Evolutionary conservation across 805 yeast genomes (phyloP).

Genomic region (Ogataea ganodermae): DNA sequence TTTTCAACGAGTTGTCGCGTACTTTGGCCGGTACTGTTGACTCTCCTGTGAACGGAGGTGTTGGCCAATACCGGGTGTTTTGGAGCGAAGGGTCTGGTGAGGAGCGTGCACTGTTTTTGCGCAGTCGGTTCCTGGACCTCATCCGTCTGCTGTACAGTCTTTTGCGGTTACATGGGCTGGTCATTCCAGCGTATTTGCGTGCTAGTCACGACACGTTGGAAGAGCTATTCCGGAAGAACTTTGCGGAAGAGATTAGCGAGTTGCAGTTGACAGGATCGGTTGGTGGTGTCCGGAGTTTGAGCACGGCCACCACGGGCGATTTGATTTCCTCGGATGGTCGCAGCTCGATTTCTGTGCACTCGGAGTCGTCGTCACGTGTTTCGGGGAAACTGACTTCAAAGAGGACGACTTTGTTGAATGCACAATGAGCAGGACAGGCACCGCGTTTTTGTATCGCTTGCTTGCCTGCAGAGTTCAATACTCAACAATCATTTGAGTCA

Average conservation of each 20-base stretch:
- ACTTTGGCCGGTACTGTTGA: constrained; percentile 83
- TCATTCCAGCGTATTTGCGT: constrained; percentile 56
- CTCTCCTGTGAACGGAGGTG: constrained; percentile 92
- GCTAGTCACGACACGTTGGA: constrained; percentile 69
- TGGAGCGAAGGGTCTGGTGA: constrained; percentile 42
- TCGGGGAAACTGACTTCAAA: constrained; percentile 14
- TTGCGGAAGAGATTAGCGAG: constrained; percentile 59
- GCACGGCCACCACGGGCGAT: constrained; percentile 6
- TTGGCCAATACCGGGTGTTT: constrained; percentile 76
- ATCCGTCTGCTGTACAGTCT: constrained; percentile 65
- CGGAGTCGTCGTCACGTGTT: constrained; percentile 22
- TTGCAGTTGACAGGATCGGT: constrained; percentile 36
- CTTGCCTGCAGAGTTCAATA: no score
- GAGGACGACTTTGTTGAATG: constrained; percentile 4
- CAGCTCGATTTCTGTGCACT: constrained; percentile 19
- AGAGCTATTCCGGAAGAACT: constrained; percentile 64
- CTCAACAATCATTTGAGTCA: no score
- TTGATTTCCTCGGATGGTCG: constrained; percentile 7
- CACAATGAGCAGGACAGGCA: neutral
- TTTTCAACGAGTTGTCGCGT: constrained; percentile 67
- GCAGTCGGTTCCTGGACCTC: constrained; percentile 64
- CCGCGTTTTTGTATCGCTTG: no score
- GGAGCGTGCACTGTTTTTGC: constrained; percentile 33
- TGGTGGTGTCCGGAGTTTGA: constrained; percentile 2
- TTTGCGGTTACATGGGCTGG: constrained; percentile 65